phyloP scores from a whole-genome alignment of 495 filamentous ascomycete species.

The Mycothermus thermophilus region DNA sequence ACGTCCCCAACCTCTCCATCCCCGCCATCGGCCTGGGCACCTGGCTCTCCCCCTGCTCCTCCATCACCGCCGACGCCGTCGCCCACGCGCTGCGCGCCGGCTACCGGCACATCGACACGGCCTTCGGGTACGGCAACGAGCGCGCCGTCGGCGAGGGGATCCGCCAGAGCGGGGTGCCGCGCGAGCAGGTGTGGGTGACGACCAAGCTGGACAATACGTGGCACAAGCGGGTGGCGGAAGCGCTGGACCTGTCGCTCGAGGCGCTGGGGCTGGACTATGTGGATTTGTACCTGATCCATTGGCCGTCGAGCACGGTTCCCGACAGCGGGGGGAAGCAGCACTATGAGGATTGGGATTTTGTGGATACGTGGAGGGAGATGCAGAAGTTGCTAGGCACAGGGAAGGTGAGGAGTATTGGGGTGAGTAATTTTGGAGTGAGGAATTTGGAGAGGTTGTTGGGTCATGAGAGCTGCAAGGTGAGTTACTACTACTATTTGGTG shows the following conservation, averaged over 20 bases:
- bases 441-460: conserved; percentile 57
- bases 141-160: conserved; percentile 69
- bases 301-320: conserved; percentile 45
- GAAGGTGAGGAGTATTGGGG: conserved; percentile 69
- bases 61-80: conserved; percentile 45
- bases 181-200: conserved; percentile 71
- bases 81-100: conserved; percentile 61
- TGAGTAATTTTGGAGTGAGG: conserved; percentile 60
- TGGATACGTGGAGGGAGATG: conserved; percentile 75
- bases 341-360: conserved; percentile 56
- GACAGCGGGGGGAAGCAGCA: conserved; percentile 27
- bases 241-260: conserved; percentile 54
- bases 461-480: conserved; percentile 36
- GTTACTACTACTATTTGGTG: too few relatives aligned
- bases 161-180: conserved; percentile 62
- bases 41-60: conserved; percentile 52
- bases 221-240: conserved; percentile 54
- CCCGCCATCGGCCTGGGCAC: conserved; percentile 74
- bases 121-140: conserved; percentile 78
- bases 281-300: conserved; percentile 78
- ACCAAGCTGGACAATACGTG: conserved; percentile 79
- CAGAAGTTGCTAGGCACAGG: conserved; percentile 68
- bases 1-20: conserved; percentile 64
- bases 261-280: conserved; percentile 62
- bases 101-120: conserved; percentile 46